A percentile compares a stretch with the other conserved stretches of the same genome.
Conservation (phyloP, 139 green algal species). For the Chlamydomonas sp. region DNA sequence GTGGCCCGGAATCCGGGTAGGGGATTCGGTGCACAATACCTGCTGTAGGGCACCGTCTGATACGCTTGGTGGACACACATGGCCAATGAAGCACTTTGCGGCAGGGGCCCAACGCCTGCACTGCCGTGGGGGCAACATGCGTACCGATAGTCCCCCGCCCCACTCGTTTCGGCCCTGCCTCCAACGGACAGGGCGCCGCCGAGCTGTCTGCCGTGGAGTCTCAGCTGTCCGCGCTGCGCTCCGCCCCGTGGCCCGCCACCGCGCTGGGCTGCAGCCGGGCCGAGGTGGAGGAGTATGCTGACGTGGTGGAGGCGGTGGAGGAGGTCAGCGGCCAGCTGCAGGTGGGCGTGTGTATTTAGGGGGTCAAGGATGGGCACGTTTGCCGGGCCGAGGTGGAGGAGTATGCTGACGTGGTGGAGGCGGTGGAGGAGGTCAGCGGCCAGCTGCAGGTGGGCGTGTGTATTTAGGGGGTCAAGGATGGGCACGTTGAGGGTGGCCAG, state of each 20-base stretch:
- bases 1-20: too few relatives aligned
- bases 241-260: constrained; percentile 17
- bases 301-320: constrained; percentile 53
- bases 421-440: constrained; percentile 57
- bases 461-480: background rate
- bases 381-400: constrained; percentile 56
- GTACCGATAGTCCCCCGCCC: too few relatives aligned
- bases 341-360: constrained; percentile 21
- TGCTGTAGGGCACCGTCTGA: too few relatives aligned
- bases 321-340: constrained; percentile 62
- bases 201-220: constrained; percentile 63
- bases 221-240: constrained; percentile 50
- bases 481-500: background rate
- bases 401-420: constrained; percentile 59
- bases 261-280: constrained; percentile 31
- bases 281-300: constrained; percentile 69
- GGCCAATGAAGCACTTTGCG: too few relatives aligned
- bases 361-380: background rate
- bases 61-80: too few relatives aligned
- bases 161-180: too few relatives aligned
- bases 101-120: too few relatives aligned
- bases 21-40: too few relatives aligned
- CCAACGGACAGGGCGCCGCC: constrained; percentile 19
- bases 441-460: constrained; percentile 18
- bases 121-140: too few relatives aligned